Conservation (phyloP, 2,329 filamentous ascomycete genomes). For the Pseudocercospora crystallina region DNA sequence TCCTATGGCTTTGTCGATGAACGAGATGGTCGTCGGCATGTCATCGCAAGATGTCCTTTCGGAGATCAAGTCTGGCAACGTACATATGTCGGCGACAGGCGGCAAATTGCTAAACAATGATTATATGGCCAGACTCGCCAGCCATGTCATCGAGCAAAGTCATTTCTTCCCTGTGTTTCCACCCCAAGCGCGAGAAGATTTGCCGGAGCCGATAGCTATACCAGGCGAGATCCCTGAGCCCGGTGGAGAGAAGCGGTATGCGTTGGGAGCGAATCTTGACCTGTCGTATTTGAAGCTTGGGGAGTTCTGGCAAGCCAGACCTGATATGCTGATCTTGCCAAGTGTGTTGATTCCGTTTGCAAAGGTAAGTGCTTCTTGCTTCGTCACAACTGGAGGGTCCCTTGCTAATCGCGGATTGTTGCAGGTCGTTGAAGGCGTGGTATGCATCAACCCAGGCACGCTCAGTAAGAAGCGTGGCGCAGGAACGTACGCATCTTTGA, state of each 20-base stretch:
- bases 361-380: conserved; percentile 62
- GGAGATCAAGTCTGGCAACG: conserved; percentile 56
- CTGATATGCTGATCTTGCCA: conserved; percentile 80
- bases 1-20: conserved; percentile 83
- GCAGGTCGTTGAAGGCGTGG: conserved; percentile 84
- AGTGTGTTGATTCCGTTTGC: conserved; percentile 83
- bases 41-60: conserved; percentile 81
- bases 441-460: conserved; percentile 87
- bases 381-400: not conserved
- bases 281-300: conserved; percentile 81
- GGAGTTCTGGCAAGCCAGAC: conserved; percentile 83
- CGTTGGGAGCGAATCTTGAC: conserved; percentile 77
- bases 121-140: conserved; percentile 68
- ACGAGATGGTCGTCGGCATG: conserved; percentile 80
- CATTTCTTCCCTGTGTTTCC: conserved; percentile 92
- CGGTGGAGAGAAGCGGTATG: conserved; percentile 49
- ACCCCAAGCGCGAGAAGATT: conserved; percentile 65
- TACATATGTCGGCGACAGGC: conserved; percentile 82
- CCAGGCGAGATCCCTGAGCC: conserved; percentile 41
- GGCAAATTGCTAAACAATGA: conserved; percentile 67
- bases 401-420: not conserved
- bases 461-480: conserved; percentile 80
- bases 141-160: conserved; percentile 81
- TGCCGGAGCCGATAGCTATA: conserved; percentile 57
- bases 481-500: conserved; percentile 82